phyloP scores from a whole-genome alignment of 805 yeast species.

The Cyberlindnera lachancei region DNA sequence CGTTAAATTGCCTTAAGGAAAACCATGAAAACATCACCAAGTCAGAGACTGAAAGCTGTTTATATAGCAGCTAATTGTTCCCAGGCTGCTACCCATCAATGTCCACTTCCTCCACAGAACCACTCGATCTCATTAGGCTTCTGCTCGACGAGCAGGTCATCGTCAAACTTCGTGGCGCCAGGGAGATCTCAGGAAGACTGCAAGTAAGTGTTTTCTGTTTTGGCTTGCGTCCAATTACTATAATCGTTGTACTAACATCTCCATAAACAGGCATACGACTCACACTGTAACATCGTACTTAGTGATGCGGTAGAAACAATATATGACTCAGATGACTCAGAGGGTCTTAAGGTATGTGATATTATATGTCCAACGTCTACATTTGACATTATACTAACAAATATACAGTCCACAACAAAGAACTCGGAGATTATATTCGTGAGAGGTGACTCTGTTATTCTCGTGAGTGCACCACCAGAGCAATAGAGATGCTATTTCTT shows the following conservation, averaged over 20 bases:
- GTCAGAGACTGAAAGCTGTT: too few species aligned
- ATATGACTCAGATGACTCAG: constrained; percentile 40
- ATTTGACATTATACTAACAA: background rate
- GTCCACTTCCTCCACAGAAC: constrained; percentile 41
- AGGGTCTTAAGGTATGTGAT: constrained; percentile 18
- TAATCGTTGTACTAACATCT: constrained; percentile 5
- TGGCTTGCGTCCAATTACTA: too few species aligned
- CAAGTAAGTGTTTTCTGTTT: constrained; percentile 44
- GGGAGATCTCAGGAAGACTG: constrained; percentile 83
- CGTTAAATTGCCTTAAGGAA: too few species aligned
- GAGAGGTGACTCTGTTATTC: constrained; percentile 95
- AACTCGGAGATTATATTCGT: constrained; percentile 86
- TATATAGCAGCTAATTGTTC: too few species aligned
- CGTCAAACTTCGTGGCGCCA: constrained; percentile 88
- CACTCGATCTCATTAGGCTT: constrained; percentile 82
- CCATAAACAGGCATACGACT: constrained; percentile 65
- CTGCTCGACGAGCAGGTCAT: constrained; percentile 81
- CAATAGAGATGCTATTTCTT: too few species aligned
- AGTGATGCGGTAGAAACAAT: constrained; percentile 89
- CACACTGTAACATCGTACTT: constrained; percentile 92
- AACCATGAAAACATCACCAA: too few species aligned
- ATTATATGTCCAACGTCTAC: background rate
- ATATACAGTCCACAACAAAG: constrained; percentile 28
- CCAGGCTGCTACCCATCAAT: too few species aligned
- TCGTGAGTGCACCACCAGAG: constrained; percentile 36